Evolutionary conservation across 148 eudicot genomes (phyloP), one percentile per base, ranked within the genome.

Genomic region (Chenopodium album): DNA sequence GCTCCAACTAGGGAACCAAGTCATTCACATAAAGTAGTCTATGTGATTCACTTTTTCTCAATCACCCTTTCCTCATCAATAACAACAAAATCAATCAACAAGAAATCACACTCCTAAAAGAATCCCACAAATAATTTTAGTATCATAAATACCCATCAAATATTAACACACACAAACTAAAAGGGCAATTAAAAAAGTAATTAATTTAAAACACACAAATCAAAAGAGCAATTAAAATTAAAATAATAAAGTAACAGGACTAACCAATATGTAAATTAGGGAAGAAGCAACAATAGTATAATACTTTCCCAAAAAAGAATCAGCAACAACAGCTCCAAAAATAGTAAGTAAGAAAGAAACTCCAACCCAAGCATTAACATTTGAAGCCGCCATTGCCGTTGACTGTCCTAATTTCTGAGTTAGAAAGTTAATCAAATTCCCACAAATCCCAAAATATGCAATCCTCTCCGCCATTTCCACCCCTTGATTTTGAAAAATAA

Each of bases 301-400:
- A 71, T 80, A 88, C 65, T 86, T 84, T 17, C 92, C 89, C 31
- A 86, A 59, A 56, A 86, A 85, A 10, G 90, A 88, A 81, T 89
- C 92, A 44, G 92, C 90, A 78, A 88, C 32, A 76, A 86, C 80
- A 73, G 88, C 89, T 19, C 92, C 90, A 14, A 87, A 19, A 73
- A 89, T 80, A 44, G 92, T 86, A 66, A 88, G 63, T 68, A 89
- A 72, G 69, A 71, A 68, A 23, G 82, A 71, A 75, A 79, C 81
- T 1, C 92, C 92, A 62, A 17, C 59, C 91, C 91, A 89, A 28
- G 87, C 89, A 23, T 86, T 89, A 22, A 89, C 87, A 73, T 84
- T 86, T 17, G 79, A 85, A 10, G 91, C 91, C 12, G 91, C 89
- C 34, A 71, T 23, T 50, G 90, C 90, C 64, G 89, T 88, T 20